A percentile compares a stretch with the other conserved stretches of the same genome.
phyloP scores from a whole-genome alignment of 169 alveolate species.

The Perkinsus marinus region DNA sequence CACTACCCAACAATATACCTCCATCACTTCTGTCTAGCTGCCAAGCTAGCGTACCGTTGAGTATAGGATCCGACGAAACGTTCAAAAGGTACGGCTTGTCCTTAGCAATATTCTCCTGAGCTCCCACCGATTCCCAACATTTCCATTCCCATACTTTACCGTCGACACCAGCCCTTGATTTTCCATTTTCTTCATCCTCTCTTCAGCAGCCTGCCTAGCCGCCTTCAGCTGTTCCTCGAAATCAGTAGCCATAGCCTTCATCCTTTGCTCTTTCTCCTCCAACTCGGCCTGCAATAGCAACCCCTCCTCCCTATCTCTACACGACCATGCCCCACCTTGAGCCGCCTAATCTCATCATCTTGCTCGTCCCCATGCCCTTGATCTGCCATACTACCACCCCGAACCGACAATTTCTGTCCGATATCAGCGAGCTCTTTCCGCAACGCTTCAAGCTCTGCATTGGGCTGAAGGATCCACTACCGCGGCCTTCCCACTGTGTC shows the following conservation, averaged over 20 bases:
- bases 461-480: neutral
- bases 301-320: too few relatives aligned
- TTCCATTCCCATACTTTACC: neutral
- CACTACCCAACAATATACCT: neutral
- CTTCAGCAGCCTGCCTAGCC: neutral
- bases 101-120: neutral
- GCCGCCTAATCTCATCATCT: neutral
- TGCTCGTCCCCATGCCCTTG: neutral
- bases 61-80: neutral
- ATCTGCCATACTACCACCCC: neutral
- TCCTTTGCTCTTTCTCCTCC: neutral
- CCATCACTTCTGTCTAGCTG: neutral
- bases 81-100: constrained; percentile 2
- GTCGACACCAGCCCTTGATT: neutral
- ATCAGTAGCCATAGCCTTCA: neutral
- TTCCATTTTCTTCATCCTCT: neutral
- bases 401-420: neutral
- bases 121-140: neutral
- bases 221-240: constrained; percentile 5
- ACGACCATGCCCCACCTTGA: neutral
- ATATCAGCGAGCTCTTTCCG: neutral
- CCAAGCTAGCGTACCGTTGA: neutral
- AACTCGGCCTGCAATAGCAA: neutral
- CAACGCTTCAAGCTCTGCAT: neutral
- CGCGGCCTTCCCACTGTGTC: neutral